These are phyloP conservation scores for Monilinia fructigena DNA, from an alignment of 2,329 filamentous ascomycete species.

Conservation along the genomic window DNA sequence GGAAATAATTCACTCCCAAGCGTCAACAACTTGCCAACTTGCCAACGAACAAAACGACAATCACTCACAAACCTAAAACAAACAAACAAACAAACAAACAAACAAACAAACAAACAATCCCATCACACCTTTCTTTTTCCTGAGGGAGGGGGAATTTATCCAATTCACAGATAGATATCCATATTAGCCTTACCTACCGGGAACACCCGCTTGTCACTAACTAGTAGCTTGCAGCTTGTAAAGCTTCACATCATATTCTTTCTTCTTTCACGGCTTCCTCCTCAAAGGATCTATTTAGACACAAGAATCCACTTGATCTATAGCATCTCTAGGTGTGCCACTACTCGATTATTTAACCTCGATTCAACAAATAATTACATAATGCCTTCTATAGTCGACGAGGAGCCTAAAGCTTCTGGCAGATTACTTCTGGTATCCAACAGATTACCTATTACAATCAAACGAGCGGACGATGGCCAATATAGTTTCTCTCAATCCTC, in stretches of 20 bases:
- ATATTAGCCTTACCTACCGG: constrained; percentile 18
- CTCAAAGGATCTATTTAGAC: constrained; percentile 2
- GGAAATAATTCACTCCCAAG: constrained; percentile 10
- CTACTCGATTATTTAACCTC: neutral
- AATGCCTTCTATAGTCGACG: constrained; percentile 36
- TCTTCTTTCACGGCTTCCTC: constrained; percentile 9
- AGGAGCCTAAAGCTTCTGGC: constrained; percentile 32
- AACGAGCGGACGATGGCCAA: constrained; percentile 84
- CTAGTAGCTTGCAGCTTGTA: neutral
- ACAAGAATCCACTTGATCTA: neutral
- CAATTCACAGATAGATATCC: neutral
- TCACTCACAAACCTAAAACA: neutral
- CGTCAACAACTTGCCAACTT: constrained; percentile 2
- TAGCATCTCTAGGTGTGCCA: neutral
- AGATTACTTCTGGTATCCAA: constrained; percentile 86
- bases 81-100: neutral
- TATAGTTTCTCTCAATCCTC: constrained; percentile 97
- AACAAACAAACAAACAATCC: no score
- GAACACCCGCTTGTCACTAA: constrained; percentile 10
- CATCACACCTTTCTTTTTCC: neutral
- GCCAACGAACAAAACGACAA: constrained; percentile 3
- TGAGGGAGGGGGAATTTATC: neutral
- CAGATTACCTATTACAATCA: constrained; percentile 93
- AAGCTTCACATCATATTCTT: neutral
- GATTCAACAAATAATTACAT: neutral